phyloP scores from a whole-genome alignment of 2,329 filamentous ascomycete species.

The Fusarium circinatum region DNA sequence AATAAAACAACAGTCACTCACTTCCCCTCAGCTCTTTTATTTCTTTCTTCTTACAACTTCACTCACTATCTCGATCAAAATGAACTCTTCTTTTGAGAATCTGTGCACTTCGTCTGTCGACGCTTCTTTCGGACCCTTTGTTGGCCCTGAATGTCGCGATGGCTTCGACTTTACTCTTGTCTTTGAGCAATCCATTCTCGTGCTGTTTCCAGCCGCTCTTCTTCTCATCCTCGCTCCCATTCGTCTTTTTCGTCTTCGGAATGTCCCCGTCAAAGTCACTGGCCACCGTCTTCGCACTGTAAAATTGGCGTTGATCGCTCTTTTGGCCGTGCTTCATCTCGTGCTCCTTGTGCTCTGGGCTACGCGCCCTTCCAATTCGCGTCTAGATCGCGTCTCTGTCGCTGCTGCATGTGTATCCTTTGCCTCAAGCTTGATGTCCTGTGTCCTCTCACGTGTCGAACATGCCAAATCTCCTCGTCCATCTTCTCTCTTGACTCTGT shows the following conservation, averaged over 20 bases:
- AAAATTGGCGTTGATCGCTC: constrained; percentile 44
- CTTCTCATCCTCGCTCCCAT: constrained; percentile 47
- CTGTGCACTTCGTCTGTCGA: constrained; percentile 39
- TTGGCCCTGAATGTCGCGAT: constrained; percentile 48
- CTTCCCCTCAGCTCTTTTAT: background rate
- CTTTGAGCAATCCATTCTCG: constrained; percentile 54
- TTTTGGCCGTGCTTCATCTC: constrained; percentile 48
- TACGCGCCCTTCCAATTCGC: constrained; percentile 14
- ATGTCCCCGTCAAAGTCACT: constrained; percentile 40
- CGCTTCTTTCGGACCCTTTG: constrained; percentile 41
- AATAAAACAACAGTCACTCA: background rate
- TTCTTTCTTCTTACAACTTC: background rate
- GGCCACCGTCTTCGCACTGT: constrained; percentile 38
- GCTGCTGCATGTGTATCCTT: constrained; percentile 48
- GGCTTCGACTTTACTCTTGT: constrained; percentile 62
- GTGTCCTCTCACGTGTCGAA: constrained; percentile 47
- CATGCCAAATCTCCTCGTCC: constrained; percentile 48
- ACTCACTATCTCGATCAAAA: constrained; percentile 5
- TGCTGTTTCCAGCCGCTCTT: constrained; percentile 45
- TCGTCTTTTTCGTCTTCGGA: constrained; percentile 44
- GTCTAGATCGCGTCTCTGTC: constrained; percentile 44
- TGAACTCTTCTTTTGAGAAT: constrained; percentile 36
- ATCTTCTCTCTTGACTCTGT: constrained; percentile 48
- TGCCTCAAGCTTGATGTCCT: constrained; percentile 46
- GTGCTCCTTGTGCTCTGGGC: constrained; percentile 49